Evolutionary conservation across 1,284 basidiomycete genomes (phyloP).

Genomic region (Leucoagaricus sp.): DNA sequence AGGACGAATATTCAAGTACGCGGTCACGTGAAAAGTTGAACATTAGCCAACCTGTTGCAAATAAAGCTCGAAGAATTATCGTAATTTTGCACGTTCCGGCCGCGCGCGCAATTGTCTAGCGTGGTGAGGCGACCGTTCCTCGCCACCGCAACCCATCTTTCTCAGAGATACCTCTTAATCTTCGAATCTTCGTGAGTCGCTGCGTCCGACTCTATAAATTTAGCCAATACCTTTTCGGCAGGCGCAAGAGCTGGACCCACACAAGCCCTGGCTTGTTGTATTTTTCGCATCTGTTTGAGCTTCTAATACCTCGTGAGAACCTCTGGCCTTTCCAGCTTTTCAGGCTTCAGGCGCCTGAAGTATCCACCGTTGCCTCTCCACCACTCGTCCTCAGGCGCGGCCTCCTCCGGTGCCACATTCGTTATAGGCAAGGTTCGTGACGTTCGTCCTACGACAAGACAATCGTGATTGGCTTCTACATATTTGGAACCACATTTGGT

Average conservation of each 20-base stretch:
- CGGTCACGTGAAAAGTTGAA: slow-evolving; percentile 48
- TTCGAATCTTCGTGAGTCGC: slow-evolving; percentile 28
- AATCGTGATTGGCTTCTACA: slow-evolving; percentile 1
- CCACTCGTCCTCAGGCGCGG: slow-evolving; percentile 52
- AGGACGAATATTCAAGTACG: slow-evolving; percentile 22
- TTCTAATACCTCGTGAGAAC: slow-evolving; percentile 38
- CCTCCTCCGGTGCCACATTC: slow-evolving; percentile 70
- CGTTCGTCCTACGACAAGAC: slow-evolving; percentile 11
- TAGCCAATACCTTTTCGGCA: slow-evolving; percentile 28
- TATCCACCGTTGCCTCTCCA: slow-evolving; percentile 24
- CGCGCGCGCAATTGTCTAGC: slow-evolving; percentile 8
- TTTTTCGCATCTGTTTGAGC: slow-evolving; percentile 20
- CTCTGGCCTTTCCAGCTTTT: slow-evolving; percentile 22
- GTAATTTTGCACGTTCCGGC: slow-evolving; percentile 9
- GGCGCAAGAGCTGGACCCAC: slow-evolving; percentile 44
- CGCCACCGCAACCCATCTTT: slow-evolving; percentile 13
- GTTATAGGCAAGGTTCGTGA: slow-evolving; percentile 53
- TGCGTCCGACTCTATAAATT: slow-evolving; percentile 9
- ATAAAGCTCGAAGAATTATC: slow-evolving; percentile 27
- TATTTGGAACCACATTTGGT: background rate
- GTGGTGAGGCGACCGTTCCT: background rate
- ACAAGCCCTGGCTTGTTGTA: slow-evolving; percentile 39
- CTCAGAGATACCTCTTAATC: slow-evolving; percentile 24
- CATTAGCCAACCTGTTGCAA: slow-evolving; percentile 34
- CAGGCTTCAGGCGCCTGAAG: slow-evolving; percentile 24